These are phyloP conservation scores for Plectosphaerella cucumerina DNA, from an alignment of 2,329 filamentous ascomycete species.

Conservation along the genomic window DNA sequence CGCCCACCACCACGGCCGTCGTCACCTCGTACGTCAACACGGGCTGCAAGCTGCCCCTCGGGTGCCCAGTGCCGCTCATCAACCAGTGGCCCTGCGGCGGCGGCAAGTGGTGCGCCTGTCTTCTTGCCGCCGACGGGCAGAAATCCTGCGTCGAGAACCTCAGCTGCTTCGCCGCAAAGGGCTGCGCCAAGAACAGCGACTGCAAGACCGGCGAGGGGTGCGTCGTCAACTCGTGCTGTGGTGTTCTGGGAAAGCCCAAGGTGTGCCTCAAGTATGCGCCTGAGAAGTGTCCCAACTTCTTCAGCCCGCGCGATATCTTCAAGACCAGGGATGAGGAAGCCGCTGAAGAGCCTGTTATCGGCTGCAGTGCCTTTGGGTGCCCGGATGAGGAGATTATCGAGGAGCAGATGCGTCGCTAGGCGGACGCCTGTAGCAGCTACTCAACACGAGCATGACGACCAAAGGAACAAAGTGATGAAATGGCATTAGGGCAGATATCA, in stretches of 20 bases:
- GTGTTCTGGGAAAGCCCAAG: neutral
- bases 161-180: neutral
- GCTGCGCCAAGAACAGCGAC: neutral
- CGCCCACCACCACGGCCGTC: slow-evolving; percentile 32
- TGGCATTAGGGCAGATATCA: neutral
- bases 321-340: neutral
- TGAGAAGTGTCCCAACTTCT: neutral
- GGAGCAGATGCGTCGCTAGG: neutral
- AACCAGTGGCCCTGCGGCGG: slow-evolving; percentile 5
- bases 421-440: no score
- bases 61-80: slow-evolving; percentile 1
- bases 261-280: slow-evolving; percentile 6
- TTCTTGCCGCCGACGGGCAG: neutral
- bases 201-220: slow-evolving; percentile 5
- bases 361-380: slow-evolving; percentile 1
- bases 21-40: slow-evolving; percentile 20
- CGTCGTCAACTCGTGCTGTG: slow-evolving; percentile 6
- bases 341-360: neutral
- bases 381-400: slow-evolving; percentile 1
- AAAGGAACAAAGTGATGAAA: neutral
- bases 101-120: slow-evolving; percentile 3
- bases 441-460: no score
- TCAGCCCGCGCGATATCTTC: neutral
- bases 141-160: slow-evolving; percentile 4
- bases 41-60: neutral